Evolutionary conservation across 2,329 filamentous ascomycete species (phyloP), one percentile per base, ranked within the genome.

Genomic region (Aspergillus unguis): DNA sequence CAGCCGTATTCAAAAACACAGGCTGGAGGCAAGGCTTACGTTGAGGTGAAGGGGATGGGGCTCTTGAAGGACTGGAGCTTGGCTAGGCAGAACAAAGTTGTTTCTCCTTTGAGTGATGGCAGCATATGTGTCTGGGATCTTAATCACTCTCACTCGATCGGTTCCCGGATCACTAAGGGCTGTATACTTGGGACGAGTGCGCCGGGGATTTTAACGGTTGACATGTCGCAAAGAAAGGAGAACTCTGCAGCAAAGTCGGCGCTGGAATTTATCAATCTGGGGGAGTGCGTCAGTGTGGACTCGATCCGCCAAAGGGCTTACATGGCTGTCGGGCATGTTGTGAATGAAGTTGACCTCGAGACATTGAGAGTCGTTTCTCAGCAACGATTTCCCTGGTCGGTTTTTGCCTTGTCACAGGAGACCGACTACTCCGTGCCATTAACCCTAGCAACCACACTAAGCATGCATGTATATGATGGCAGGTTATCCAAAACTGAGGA

Each of bases 61-160:
- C 65, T 94, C 6, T 85, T 86, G 50, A 77, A 80, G 5, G 79
- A 80, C 23, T 74, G 74, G 61, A 75, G 72, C 25, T 76, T 77
- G 1, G 78, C 77, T 32, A 73, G 77, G n/a, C 72, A 80, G 17
- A 76, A 81, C 26, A 76, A 85, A 49, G 84, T 89, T 0, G 80
- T 95, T 11, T 86, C 87, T 0, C 90, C 91, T 2, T 75, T 96
- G 6, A 90, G 95, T 53, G 89, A 96, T 65, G 91, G 91, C 0
- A 90, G 88, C 47, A 80, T 96, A n/a, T 89, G 86, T 61, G 72
- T 96, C 5, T 96, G 91, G 91, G 88, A 95, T 65, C 75, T 89
- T 46, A 83, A 80, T 50, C 64, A 67, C 51, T 68, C 68, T 3
- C 66, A 71, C 52, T 58, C 57, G 1, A 58, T 59, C 23, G 59